Conservation (phyloP, 371 early-diverging fungal species). For the Mucor saturninus region DNA sequence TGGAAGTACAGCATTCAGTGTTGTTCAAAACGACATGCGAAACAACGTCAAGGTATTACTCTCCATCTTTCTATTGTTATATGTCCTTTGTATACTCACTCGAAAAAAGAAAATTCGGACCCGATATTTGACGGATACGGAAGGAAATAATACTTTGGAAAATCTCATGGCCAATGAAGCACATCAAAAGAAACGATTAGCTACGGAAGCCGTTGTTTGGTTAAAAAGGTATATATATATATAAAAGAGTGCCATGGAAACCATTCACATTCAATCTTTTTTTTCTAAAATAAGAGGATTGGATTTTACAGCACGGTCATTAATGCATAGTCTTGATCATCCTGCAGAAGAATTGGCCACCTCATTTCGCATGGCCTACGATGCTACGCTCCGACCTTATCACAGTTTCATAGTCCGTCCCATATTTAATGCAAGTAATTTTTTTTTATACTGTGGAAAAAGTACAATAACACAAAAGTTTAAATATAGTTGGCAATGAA, state of each 20-base stretch:
- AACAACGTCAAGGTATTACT: constrained; percentile 72
- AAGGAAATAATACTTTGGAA: constrained; percentile 79
- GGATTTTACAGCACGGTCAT: constrained; percentile 83
- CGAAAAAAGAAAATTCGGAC: constrained; percentile 71
- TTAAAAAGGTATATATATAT: constrained; percentile 74
- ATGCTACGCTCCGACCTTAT: constrained; percentile 72
- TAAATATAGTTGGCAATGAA: constrained; percentile 87
- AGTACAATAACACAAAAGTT: neutral
- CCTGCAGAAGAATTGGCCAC: constrained; percentile 77
- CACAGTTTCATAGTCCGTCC: constrained; percentile 87
- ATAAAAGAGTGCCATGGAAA: neutral
- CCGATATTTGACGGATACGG: constrained; percentile 67
- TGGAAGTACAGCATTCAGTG: constrained; percentile 75
- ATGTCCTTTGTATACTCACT: too few relatives aligned
- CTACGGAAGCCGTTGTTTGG: constrained; percentile 94
- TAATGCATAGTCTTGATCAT: constrained; percentile 73
- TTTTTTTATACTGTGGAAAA: neutral
- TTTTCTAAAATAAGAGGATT: constrained; percentile 66
- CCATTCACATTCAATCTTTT: neutral
- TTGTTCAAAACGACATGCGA: constrained; percentile 88
- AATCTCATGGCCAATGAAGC: constrained; percentile 78
- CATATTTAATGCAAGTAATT: constrained; percentile 72
- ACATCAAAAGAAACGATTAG: constrained; percentile 74
- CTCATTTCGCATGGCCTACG: constrained; percentile 88
- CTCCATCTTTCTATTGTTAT: too few relatives aligned